Conservation (phyloP, 805 yeast species). For the Saccharomycopsis olivae region DNA sequence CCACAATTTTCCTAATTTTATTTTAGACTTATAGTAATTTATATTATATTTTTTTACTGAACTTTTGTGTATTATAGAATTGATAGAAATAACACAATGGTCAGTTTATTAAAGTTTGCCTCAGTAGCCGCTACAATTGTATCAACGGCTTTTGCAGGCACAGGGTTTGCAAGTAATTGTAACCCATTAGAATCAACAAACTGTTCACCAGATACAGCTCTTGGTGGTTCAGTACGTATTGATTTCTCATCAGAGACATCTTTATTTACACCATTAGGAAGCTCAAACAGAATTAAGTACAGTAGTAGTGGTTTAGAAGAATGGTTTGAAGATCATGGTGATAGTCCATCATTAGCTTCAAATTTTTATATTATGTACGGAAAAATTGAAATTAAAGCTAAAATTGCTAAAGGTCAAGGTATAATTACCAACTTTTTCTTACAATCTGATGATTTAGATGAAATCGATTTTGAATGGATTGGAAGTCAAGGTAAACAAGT, state of each 20-base stretch:
- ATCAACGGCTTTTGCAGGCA: no score
- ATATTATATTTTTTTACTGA: no score
- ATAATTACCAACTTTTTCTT: conserved; percentile 53
- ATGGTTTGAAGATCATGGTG: conserved; percentile 43
- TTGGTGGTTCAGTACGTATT: conserved; percentile 35
- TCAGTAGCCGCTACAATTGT: no score
- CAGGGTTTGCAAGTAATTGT: no score
- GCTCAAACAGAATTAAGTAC: conserved; percentile 31
- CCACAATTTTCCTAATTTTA: no score
- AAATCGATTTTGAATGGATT: conserved; percentile 61
- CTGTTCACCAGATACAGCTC: conserved; percentile 37
- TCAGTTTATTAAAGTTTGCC: no score
- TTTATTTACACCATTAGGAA: conserved; percentile 23
- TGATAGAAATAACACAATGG: no score
- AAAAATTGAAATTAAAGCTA: conserved; percentile 44
- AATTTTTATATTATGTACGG: conserved; percentile 67
- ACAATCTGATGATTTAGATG: conserved; percentile 59
- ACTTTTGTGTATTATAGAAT: no score
- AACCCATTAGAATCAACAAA: conserved; percentile 26
- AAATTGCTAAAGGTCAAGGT: conserved; percentile 54
- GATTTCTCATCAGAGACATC: conserved; percentile 30
- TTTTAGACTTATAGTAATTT: no score
- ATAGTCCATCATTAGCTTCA: conserved; percentile 54
- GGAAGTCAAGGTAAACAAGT: conserved; percentile 52
- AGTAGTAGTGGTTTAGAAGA: conserved; percentile 48